These are phyloP conservation scores for Dujonia santamariae DNA, from an alignment of 1,139 yeast genomes.

Conservation along the genomic window DNA sequence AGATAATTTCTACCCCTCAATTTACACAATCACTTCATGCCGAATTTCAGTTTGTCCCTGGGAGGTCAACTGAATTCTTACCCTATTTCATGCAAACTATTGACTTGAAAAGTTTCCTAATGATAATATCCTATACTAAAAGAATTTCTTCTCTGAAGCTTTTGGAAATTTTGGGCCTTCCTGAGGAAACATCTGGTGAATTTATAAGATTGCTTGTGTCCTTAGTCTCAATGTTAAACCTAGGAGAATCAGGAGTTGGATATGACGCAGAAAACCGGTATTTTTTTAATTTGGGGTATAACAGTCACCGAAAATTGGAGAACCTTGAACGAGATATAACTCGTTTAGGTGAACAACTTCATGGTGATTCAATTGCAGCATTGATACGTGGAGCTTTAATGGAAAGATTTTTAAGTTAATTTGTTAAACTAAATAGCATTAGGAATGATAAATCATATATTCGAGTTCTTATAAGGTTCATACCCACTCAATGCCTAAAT, in stretches of 20 bases:
- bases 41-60: not conserved
- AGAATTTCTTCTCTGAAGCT: conserved; percentile 21
- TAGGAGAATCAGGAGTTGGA: conserved; percentile 29
- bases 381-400: conserved; percentile 24
- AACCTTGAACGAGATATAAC: no score
- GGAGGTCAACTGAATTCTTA: conserved; percentile 15
- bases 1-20: not conserved
- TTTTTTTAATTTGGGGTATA: no score
- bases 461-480: no score
- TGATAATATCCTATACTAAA: conserved; percentile 24
- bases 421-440: no score
- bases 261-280: conserved; percentile 23
- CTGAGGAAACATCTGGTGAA: conserved; percentile 9
- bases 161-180: conserved; percentile 25
- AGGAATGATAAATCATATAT: no score
- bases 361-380: conserved; percentile 27
- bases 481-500: no score
- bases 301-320: no score
- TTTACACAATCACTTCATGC: not conserved
- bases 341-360: conserved; percentile 18
- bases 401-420: conserved; percentile 20
- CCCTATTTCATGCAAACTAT: conserved; percentile 22
- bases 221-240: conserved; percentile 22
- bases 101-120: conserved; percentile 27
- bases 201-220: conserved; percentile 17